Evolutionary conservation across 345 rosid species (phyloP).

Genomic region (Camelina laxa): DNA sequence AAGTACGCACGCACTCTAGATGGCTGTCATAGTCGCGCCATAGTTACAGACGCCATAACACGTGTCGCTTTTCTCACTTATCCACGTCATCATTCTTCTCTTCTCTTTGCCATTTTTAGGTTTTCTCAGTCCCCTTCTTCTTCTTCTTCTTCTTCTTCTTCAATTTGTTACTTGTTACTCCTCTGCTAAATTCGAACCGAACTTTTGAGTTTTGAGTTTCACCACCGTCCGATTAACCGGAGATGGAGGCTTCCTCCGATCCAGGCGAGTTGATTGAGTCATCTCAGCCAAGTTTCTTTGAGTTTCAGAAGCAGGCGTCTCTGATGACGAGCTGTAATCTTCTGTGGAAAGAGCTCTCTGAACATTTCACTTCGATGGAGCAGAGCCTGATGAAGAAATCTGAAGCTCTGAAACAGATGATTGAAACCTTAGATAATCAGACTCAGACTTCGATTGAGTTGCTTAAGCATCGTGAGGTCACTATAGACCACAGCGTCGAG

Average conservation of each 20-base stretch:
- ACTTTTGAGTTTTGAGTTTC: background rate
- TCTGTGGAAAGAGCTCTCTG: constrained; percentile 95
- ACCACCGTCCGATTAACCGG: constrained; percentile 24
- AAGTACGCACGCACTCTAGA: constrained; percentile 47
- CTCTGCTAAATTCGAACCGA: background rate
- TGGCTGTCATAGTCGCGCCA: constrained; percentile 10
- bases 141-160: constrained; percentile 13
- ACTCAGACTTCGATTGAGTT: constrained; percentile 75
- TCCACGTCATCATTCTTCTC: constrained; percentile 53
- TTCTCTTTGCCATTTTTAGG: constrained; percentile 45
- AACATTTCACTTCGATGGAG: constrained; percentile 83
- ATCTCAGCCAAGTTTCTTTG: constrained; percentile 77
- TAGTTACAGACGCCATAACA: constrained; percentile 35
- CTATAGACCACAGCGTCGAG: constrained; percentile 82
- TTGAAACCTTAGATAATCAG: constrained; percentile 64
- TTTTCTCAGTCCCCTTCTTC: background rate
- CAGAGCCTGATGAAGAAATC: constrained; percentile 73
- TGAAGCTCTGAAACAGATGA: constrained; percentile 67
- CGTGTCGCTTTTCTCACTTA: constrained; percentile 42
- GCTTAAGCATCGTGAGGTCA: constrained; percentile 76
- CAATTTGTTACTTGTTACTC: too few relatives aligned
- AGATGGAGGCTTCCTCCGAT: constrained; percentile 87
- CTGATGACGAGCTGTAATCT: constrained; percentile 93
- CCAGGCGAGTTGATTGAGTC: constrained; percentile 73
- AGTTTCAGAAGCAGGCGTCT: constrained; percentile 88